Conservation (phyloP, 768 basidiomycete genomes). For the Trametes sanguinea region DNA sequence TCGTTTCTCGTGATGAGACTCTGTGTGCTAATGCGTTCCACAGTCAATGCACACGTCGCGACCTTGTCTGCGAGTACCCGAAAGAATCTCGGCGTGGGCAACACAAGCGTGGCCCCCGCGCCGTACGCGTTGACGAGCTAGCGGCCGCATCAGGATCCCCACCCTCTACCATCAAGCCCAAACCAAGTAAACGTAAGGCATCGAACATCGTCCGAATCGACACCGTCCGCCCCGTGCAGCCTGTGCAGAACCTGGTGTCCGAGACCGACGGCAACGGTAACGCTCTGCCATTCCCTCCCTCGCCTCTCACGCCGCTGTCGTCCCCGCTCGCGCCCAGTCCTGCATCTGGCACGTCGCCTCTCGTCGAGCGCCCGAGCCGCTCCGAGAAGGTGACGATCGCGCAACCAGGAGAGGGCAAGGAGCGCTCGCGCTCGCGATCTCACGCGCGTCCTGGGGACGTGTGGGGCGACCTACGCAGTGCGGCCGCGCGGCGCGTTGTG, state of each 20-base stretch:
- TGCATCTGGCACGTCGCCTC: not conserved
- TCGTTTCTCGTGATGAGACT: not conserved
- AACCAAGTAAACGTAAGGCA: not conserved
- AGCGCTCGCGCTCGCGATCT: conserved; percentile 15
- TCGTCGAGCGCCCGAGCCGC: conserved; percentile 8
- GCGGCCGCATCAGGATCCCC: conserved; percentile 14
- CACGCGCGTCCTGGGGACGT: conserved; percentile 1
- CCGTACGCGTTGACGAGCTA: conserved; percentile 18
- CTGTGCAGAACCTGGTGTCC: not conserved
- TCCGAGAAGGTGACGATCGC: conserved; percentile 10
- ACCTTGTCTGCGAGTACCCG: conserved; percentile 49
- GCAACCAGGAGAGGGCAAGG: conserved; percentile 10
- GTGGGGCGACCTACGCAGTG: not conserved
- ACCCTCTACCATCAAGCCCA: not conserved
- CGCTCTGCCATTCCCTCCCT: not conserved
- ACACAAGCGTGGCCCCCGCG: conserved; percentile 38
- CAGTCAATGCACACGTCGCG: conserved; percentile 51
- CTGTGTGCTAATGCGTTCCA: not conserved
- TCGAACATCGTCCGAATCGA: not conserved
- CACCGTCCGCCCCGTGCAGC: not conserved
- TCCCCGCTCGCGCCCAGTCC: not conserved
- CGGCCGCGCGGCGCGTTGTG: too few relatives aligned
- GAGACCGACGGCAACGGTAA: not conserved
- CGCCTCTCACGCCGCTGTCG: conserved; percentile 3
- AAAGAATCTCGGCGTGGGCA: conserved; percentile 51